Conservation (phyloP, 2,329 filamentous ascomycete genomes). For the Talaromyces sp. region DNA sequence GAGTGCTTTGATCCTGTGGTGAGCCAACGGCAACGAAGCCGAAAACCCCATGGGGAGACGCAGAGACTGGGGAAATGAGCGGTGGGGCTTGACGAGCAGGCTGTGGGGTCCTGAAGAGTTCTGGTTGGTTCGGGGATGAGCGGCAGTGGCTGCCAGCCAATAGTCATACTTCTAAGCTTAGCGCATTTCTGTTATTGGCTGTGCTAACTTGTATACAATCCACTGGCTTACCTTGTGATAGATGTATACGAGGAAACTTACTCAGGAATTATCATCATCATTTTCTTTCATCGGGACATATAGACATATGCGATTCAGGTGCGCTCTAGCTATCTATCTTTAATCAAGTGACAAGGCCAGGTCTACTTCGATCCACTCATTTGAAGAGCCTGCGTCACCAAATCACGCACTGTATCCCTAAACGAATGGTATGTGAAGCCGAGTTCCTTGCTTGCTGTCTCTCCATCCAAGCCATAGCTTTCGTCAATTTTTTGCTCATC, state of each 20-base stretch:
- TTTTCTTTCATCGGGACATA: too few relatives aligned
- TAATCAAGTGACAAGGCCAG: not conserved
- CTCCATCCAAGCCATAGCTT: slow-evolving; percentile 7
- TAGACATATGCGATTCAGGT: not conserved
- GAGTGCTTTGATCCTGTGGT: not conserved
- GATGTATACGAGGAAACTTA: not conserved
- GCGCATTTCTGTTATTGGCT: not conserved
- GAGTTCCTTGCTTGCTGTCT: slow-evolving; percentile 8
- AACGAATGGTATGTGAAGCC: slow-evolving; percentile 22
- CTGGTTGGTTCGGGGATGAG: not conserved
- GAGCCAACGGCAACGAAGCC: not conserved
- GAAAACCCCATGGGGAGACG: slow-evolving; percentile 4
- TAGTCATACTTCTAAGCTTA: not conserved
- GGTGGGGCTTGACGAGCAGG: not conserved
- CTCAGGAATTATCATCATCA: too few relatives aligned
- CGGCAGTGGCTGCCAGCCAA: not conserved
- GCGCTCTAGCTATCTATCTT: not conserved
- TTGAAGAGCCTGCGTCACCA: slow-evolving; percentile 14
- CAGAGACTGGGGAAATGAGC: not conserved
- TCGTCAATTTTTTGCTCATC: slow-evolving; percentile 20
- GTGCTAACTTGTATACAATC: not conserved
- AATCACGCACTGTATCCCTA: slow-evolving; percentile 15
- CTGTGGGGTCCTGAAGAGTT: not conserved
- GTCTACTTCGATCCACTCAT: not conserved
- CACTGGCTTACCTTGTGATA: not conserved